These are phyloP conservation scores for Gracilaria gracilis DNA, from an alignment of 23 red algal species.

Conservation along the genomic window DNA sequence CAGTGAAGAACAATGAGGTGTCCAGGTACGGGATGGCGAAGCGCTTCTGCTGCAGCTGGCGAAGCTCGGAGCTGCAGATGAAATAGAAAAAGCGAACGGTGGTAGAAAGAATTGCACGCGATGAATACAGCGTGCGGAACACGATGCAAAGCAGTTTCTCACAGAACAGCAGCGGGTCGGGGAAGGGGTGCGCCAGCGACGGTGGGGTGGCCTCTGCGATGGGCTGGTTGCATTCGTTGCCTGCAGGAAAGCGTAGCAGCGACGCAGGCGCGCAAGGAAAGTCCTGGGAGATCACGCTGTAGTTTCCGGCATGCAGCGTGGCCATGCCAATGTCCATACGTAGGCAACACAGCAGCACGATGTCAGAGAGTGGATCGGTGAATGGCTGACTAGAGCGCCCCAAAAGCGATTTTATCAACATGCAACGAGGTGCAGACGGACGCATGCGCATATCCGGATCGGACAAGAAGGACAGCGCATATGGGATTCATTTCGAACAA, in stretches of 20 bases:
- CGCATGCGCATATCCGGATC: background rate
- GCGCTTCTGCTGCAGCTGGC: too few relatives aligned
- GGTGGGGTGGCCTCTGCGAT: background rate
- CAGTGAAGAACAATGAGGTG: too few relatives aligned
- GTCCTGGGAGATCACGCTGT: background rate
- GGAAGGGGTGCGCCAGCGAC: background rate
- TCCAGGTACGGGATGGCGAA: too few relatives aligned
- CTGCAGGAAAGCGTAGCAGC: background rate
- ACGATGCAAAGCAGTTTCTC: background rate
- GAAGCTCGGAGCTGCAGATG: background rate
- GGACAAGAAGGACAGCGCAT: background rate
- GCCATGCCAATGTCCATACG: background rate
- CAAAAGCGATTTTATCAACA: background rate
- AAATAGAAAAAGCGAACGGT: background rate
- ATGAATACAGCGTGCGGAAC: background rate
- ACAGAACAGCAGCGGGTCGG: background rate
- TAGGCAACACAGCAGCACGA: background rate
- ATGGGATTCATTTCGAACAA: too few relatives aligned
- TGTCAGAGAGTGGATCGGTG: background rate
- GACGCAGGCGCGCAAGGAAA: background rate
- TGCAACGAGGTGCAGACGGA: background rate
- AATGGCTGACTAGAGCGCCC: background rate
- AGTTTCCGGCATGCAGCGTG: background rate
- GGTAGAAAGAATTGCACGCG: background rate
- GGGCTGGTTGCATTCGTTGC: background rate